phyloP scores from a whole-genome alignment of 768 basidiomycete genomes.

The Asterophora parasitica region DNA sequence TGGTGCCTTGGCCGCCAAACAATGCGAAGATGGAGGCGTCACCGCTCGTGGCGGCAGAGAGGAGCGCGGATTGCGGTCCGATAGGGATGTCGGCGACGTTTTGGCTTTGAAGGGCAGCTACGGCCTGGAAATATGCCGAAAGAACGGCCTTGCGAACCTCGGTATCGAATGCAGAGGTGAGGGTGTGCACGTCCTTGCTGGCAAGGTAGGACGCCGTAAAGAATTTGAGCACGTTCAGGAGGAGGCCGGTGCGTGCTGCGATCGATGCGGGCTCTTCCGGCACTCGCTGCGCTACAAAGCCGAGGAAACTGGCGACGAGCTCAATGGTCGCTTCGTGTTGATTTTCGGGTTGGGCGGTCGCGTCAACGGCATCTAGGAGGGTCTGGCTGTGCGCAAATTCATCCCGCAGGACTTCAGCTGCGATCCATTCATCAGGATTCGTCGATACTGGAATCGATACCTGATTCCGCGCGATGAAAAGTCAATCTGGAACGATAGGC shows the following conservation, averaged over 20 bases:
- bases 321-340: conserved; percentile 65
- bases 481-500: conserved; percentile 6
- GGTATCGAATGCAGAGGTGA: conserved; percentile 68
- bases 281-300: conserved; percentile 64
- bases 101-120: conserved; percentile 61
- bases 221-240: conserved; percentile 69
- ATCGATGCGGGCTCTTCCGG: conserved; percentile 49
- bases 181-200: conserved; percentile 73
- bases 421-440: conserved; percentile 81
- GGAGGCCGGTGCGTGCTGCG: conserved; percentile 55
- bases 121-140: conserved; percentile 72
- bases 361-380: conserved; percentile 52
- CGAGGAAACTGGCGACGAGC: conserved; percentile 79
- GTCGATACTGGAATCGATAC: conserved; percentile 86
- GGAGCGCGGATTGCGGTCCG: conserved; percentile 61
- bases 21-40: conserved; percentile 82
- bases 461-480: conserved; percentile 31
- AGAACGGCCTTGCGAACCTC: conserved; percentile 77
- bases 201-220: conserved; percentile 76
- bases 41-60: conserved; percentile 55
- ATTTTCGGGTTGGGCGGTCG: conserved; percentile 46
- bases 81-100: conserved; percentile 52
- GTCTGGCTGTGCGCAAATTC: conserved; percentile 72
- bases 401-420: conserved; percentile 86
- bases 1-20: conserved; percentile 97